Evolutionary conservation across 176 grass and related monocot species (phyloP), one percentile per base, ranked within the genome.

Genomic region (Eleusine indica): DNA sequence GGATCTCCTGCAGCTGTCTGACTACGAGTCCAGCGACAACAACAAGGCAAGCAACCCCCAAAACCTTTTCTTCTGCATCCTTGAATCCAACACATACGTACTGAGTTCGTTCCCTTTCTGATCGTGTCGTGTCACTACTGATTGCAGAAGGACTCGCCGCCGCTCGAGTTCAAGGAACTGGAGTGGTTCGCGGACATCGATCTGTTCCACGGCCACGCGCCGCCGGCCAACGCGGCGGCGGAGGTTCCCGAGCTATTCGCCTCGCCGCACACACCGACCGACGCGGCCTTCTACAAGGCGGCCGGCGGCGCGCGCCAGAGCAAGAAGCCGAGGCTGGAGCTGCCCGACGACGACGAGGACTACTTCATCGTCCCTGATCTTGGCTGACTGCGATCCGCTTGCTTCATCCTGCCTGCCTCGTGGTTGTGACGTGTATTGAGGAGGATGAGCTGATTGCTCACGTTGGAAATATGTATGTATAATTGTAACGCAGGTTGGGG

Each of bases 351-450:
- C 5, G 96, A 98, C 15, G 96, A 95, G 12, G 96, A 95, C 83
- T 99, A 77, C 87, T 90, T 94, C 65, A 78, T 93, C 56, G 96
- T 99, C 22, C 96, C 96, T 52, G 96, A 99, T 92, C 93, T 99
- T 17, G 96, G 96, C 74, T 96, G 78, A 92, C 67, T 92, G 81
- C 25, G 25, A 25, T 25, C 25, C 25, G 25, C 25, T 25, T 25
- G 25, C 25, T 25, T 84, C 8, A 83, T 3, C 22, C 0, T 7
- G 35, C 74, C 0, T 18, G 28, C 49, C n/a, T 6, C 66, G 58
- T 79, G 71, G 68, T 61, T 38, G 39, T 32, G 53, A 61, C 41
- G 10, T 49, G 64, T 81, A 81, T 44, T 58, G 15, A 28, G 25
- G 25, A 25, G 25, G 38, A 53, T 77, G 67, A 57, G 56, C 60